A percentile compares a stretch with the other conserved stretches of the same genome.
These are phyloP conservation scores for Globomyces sp. DNA, from an alignment of 371 early-diverging fungal genomes.

Conservation along the genomic window DNA sequence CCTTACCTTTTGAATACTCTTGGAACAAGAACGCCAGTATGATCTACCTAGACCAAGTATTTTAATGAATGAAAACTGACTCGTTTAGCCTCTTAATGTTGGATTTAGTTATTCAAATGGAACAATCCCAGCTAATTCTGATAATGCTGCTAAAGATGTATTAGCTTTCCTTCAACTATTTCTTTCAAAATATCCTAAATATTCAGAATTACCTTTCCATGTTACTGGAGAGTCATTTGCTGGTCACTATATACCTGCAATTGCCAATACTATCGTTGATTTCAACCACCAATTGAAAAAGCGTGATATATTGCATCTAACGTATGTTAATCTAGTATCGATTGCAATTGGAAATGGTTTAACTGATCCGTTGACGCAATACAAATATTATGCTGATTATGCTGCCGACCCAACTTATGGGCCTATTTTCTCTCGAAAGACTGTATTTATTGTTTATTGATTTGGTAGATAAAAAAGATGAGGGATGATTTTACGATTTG, in stretches of 20 bases:
- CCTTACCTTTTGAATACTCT: slow-evolving; percentile 53
- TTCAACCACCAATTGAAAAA: slow-evolving; percentile 13
- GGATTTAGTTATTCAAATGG: slow-evolving; percentile 68
- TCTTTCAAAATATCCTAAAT: slow-evolving; percentile 36
- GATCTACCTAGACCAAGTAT: slow-evolving; percentile 73
- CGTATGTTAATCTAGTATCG: slow-evolving; percentile 44
- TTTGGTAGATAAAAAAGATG: slow-evolving; percentile 57
- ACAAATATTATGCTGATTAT: slow-evolving; percentile 84
- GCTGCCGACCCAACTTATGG: slow-evolving; percentile 73
- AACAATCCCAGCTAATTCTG: slow-evolving; percentile 52
- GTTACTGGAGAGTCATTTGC: slow-evolving; percentile 64
- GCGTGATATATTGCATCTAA: slow-evolving; percentile 17
- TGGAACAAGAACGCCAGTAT: slow-evolving; percentile 79
- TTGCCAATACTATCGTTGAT: slow-evolving; percentile 22
- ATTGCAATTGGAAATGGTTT: slow-evolving; percentile 86
- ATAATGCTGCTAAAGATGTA: slow-evolving; percentile 61
- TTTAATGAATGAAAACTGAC: slow-evolving; percentile 41
- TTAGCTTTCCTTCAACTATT: slow-evolving; percentile 62
- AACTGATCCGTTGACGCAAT: slow-evolving; percentile 84
- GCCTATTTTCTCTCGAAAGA: slow-evolving; percentile 60
- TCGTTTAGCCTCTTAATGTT: slow-evolving; percentile 68
- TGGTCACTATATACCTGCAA: slow-evolving; percentile 39
- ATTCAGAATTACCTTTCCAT: slow-evolving; percentile 60
- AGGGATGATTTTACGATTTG: slow-evolving; percentile 64
- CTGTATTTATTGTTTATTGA: slow-evolving; percentile 28